Conservation (phyloP, 2,329 filamentous ascomycete genomes). For the Epichloe brachyelytri region DNA sequence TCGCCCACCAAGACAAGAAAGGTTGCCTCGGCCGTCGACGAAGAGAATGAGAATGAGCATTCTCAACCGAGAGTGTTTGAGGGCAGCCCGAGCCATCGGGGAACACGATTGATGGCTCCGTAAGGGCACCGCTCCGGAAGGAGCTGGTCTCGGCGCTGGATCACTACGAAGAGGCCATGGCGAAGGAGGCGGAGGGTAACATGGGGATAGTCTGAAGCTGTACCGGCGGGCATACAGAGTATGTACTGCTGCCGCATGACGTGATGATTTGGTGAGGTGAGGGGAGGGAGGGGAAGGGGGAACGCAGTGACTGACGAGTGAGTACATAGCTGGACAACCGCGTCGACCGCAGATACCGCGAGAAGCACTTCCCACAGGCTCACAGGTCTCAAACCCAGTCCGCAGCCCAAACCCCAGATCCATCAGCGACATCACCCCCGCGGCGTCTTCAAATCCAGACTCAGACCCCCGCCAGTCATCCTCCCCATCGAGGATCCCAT, state of each 20-base stretch:
- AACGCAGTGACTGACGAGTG: no score
- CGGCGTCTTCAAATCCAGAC: background rate
- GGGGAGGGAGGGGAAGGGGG: no score
- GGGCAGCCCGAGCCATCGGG: constrained; percentile 6
- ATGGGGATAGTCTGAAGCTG: constrained; percentile 73
- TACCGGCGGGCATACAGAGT: constrained; percentile 88
- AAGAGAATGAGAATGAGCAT: constrained; percentile 3
- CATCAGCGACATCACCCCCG: constrained; percentile 7
- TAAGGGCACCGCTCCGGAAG: constrained; percentile 11
- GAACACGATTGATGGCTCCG: constrained; percentile 8
- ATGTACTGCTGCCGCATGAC: constrained; percentile 6
- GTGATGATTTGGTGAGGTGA: background rate
- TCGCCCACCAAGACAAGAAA: background rate
- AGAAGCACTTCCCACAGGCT: constrained; percentile 66
- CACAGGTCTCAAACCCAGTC: constrained; percentile 25
- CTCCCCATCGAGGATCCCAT: constrained; percentile 57
- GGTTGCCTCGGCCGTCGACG: constrained; percentile 1
- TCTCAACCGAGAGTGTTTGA: constrained; percentile 9
- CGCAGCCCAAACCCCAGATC: constrained; percentile 25
- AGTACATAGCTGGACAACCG: constrained; percentile 56
- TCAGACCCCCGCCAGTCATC: constrained; percentile 21
- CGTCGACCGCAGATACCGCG: constrained; percentile 78
- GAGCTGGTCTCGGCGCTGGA: constrained; percentile 70
- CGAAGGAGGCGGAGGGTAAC: constrained; percentile 73
- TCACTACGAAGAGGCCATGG: constrained; percentile 83